phyloP scores from a whole-genome alignment of 805 yeast species.

The Saccharomycopsis sp. region DNA sequence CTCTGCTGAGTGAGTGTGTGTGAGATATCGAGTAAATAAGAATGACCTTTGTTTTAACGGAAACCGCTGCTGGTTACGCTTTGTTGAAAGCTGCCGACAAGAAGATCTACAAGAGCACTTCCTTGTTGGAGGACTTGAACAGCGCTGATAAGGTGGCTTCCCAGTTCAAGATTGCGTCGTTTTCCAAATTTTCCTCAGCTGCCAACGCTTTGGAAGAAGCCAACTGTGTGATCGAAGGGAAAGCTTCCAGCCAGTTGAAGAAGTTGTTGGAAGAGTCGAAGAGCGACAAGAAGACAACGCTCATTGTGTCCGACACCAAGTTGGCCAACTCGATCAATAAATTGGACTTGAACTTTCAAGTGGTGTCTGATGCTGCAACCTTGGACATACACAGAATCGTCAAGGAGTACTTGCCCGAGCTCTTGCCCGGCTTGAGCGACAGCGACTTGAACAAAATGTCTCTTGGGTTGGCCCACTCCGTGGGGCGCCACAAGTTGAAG shows the following conservation, averaged over 20 bases:
- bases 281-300: slow-evolving; percentile 73
- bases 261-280: slow-evolving; percentile 66
- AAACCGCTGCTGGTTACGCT: slow-evolving; percentile 99
- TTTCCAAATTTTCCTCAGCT: slow-evolving; percentile 89
- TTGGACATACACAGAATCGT: slow-evolving; percentile 92
- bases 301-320: slow-evolving; percentile 91
- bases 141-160: slow-evolving; percentile 77
- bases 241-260: slow-evolving; percentile 78
- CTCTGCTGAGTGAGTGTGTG: too few species aligned
- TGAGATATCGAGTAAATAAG: too few species aligned
- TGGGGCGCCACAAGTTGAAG: slow-evolving; percentile 96
- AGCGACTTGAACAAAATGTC: slow-evolving; percentile 87
- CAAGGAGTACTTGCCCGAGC: slow-evolving; percentile 86
- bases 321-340: slow-evolving; percentile 95
- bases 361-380: slow-evolving; percentile 91
- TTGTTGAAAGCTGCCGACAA: slow-evolving; percentile 95
- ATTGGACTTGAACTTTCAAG: slow-evolving; percentile 76
- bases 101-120: slow-evolving; percentile 81
- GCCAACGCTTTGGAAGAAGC: slow-evolving; percentile 96
- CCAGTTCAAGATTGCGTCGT: slow-evolving; percentile 90
- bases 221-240: slow-evolving; percentile 85
- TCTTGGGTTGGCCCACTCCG: slow-evolving; percentile 95
- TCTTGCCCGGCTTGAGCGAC: slow-evolving; percentile 88
- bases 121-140: slow-evolving; percentile 67
- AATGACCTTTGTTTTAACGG: slow-evolving; percentile 88